Evolutionary conservation across 805 yeast genomes (phyloP).

Genomic region (Myxozyma melibiosi): DNA sequence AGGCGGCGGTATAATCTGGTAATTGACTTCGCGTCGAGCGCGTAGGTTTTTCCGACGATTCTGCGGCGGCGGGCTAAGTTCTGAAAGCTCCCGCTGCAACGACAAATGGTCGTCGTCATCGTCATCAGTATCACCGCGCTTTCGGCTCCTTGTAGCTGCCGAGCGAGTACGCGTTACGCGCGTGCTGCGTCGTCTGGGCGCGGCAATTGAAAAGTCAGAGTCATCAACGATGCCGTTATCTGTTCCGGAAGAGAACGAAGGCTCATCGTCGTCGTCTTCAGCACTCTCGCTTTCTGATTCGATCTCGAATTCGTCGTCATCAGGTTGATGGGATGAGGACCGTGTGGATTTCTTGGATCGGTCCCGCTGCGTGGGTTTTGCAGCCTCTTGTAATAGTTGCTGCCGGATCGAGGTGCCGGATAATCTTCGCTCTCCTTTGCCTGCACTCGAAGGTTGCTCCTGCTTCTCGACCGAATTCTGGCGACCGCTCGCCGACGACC

Average conservation of each 20-base stretch:
- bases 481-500: neutral
- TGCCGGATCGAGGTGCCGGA: constrained; percentile 28
- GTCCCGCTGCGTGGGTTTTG: neutral
- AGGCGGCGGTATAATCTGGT: constrained; percentile 82
- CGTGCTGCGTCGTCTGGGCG: constrained; percentile 7
- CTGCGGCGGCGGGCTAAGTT: constrained; percentile 62
- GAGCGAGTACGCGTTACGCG: constrained; percentile 14
- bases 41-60: constrained; percentile 49
- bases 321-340: constrained; percentile 28
- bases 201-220: constrained; percentile 21
- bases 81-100: constrained; percentile 66
- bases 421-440: constrained; percentile 1
- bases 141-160: neutral
- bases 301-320: constrained; percentile 31
- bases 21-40: constrained; percentile 73
- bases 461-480: neutral
- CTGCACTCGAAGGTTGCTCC: neutral
- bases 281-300: constrained; percentile 34
- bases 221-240: constrained; percentile 35
- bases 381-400: constrained; percentile 23
- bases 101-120: constrained; percentile 8
- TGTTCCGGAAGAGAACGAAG: constrained; percentile 32
- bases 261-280: constrained; percentile 31
- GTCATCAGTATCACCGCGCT: constrained; percentile 10
- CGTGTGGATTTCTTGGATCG: constrained; percentile 45